Percentiles rank a stretch among this genome's conserved stretches.
Conservation (phyloP, 441 rosid genomes). For the Pelargonium citronellum region DNA sequence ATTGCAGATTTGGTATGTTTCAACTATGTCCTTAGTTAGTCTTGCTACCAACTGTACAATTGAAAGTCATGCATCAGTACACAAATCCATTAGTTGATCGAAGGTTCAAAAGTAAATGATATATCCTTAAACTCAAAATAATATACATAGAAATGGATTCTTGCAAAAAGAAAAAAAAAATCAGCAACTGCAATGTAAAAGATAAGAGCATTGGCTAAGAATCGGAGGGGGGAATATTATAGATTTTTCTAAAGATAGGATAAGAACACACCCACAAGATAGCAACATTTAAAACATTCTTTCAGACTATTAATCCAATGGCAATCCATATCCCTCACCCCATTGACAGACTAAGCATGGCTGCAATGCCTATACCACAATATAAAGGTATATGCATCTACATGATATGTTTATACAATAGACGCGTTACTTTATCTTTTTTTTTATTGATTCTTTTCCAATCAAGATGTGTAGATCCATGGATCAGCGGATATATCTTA, state of each 20-base stretch:
- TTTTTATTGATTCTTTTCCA: neutral
- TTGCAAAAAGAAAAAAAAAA: conserved; percentile 11
- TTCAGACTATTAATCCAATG: neutral
- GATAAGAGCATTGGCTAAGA: conserved; percentile 6
- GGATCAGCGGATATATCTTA: neutral
- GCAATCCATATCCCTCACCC: neutral
- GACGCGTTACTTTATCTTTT: neutral
- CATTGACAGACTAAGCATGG: neutral
- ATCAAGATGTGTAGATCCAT: neutral
- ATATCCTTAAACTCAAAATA: conserved; percentile 4
- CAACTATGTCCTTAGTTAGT: conserved; percentile 85
- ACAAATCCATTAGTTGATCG: conserved; percentile 16
- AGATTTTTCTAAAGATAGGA: neutral
- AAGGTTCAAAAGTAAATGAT: conserved; percentile 7
- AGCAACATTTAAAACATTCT: conserved; percentile 2
- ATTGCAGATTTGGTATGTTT: conserved; percentile 83
- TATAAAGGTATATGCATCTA: neutral
- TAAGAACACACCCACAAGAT: conserved; percentile 8
- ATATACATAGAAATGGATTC: conserved; percentile 13
- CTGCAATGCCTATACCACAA: neutral
- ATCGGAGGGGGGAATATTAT: neutral
- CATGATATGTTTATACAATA: neutral
- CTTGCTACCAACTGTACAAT: conserved; percentile 77
- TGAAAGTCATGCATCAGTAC: conserved; percentile 30
- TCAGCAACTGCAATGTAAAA: conserved; percentile 8